Conservation (phyloP, 306 rosid species). For the Inga oerstediana region DNA sequence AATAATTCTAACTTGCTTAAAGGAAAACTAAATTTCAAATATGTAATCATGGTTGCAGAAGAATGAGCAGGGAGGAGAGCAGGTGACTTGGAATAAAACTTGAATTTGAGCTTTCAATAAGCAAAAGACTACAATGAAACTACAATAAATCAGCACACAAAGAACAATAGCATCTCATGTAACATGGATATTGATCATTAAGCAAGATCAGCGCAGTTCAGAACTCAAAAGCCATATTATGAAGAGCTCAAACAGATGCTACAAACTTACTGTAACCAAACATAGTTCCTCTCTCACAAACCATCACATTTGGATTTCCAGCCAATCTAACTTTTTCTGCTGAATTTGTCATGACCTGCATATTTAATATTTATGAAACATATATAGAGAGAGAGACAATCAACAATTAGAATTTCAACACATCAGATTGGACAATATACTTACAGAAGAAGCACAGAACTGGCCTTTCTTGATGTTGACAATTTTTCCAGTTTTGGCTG, state of each 20-base stretch:
- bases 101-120: not conserved
- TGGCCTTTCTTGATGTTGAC: conserved; percentile 95
- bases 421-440: conserved; percentile 41
- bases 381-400: conserved; percentile 16
- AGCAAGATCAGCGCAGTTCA: conserved; percentile 4
- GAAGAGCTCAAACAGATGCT: conserved; percentile 4
- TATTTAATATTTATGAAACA: conserved; percentile 23
- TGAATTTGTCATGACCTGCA: conserved; percentile 88
- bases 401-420: conserved; percentile 21
- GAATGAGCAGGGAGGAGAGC: conserved; percentile 9
- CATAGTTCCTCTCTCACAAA: conserved; percentile 98
- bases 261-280: conserved; percentile 97
- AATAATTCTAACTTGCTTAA: conserved; percentile 12
- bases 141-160: conserved; percentile 3
- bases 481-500: conserved; percentile 94
- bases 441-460: conserved; percentile 96
- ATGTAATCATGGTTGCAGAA: conserved; percentile 13
- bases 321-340: conserved; percentile 92
- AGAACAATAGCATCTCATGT: conserved; percentile 26
- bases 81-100: conserved; percentile 6
- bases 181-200: not conserved
- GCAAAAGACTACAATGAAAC: conserved; percentile 25
- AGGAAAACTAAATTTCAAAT: conserved; percentile 26
- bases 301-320: conserved; percentile 96
- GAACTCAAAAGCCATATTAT: conserved; percentile 21